Evolutionary conservation across 306 rosid species (phyloP), one percentile per base, ranked within the genome.

Genomic region (Ochetophila trinervis): DNA sequence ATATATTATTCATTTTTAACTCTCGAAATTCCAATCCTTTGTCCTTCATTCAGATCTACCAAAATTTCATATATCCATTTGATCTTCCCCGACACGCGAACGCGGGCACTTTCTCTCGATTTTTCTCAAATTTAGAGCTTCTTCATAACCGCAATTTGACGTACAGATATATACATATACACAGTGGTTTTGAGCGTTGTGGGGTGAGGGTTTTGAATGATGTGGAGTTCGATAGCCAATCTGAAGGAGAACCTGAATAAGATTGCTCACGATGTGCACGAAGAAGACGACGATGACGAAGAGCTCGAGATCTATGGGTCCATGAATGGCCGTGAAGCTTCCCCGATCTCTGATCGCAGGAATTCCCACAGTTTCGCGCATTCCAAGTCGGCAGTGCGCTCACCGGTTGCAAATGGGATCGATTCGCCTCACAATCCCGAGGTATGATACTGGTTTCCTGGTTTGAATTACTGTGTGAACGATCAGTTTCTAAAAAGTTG

Each of bases 201-300:
- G 15, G 70, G 42, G 68, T 21, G 16, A 49, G 67, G 55, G 23
- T 35, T 66, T n/a, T 58, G 76, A 79, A 77, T 24, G 70, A 88
- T 91, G 97, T 88, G 96, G 94, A 77, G 81, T 73, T 73, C 96
- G 65, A 88, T 88, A 67, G 90, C 96, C 35, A 88, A 88, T 77
- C 67, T 91, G 67, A 91, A 91, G 52, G 97, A 91, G 82, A 91
- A 88, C 57, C 75, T 91, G 75, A 83, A 88, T 73, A 85, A 85
- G 82, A 91, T 91, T 63, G 95, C 95, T 2, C 95, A 83, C 60
- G 96, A 88, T 57, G 97, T 91, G 42, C 97, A 88, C 80, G 56
- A 79, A 54, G 86, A 54, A 8, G 84, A 84, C n/a, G 87, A 85
- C 8, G 88, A 85, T 11, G 91, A 81, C 4, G 87, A 74, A 1